Conservation (phyloP, 495 filamentous ascomycete genomes). For the Penicillium simplicissimum region DNA sequence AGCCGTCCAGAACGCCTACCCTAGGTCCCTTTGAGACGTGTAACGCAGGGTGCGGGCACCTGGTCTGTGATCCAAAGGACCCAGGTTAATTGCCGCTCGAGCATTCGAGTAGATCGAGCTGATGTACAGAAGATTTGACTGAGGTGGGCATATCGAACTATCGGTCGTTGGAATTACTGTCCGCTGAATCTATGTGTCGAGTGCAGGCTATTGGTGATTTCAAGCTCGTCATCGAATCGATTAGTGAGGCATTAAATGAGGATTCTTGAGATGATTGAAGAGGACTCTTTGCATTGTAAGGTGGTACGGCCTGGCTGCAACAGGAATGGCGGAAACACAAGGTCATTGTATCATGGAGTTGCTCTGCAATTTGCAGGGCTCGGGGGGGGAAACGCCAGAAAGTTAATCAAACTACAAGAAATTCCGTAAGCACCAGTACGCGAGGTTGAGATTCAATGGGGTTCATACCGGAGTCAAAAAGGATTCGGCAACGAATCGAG, state of each 20-base stretch:
- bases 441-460: not conserved
- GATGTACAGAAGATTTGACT: not conserved
- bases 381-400: conserved; percentile 13
- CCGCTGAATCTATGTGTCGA: not conserved
- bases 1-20: too few species aligned
- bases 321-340: conserved; percentile 17
- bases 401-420: conserved; percentile 43
- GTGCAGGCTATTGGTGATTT: not conserved
- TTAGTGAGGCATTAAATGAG: not conserved
- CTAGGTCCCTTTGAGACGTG: not conserved
- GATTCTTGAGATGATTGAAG: not conserved
- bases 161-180: not conserved
- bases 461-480: conserved; percentile 87
- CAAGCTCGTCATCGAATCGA: not conserved
- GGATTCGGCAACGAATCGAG: conserved; percentile 96
- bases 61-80: not conserved
- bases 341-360: conserved; percentile 21
- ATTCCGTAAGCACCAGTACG: conserved; percentile 6
- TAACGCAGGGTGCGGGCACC: not conserved
- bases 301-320: conserved; percentile 20
- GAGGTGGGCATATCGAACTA: not conserved
- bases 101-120: not conserved
- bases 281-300: conserved; percentile 9
- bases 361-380: conserved; percentile 11
- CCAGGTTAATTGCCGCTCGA: not conserved